Conservation (phyloP, 129 eudicot genomes). For the Solidago caesia region DNA sequence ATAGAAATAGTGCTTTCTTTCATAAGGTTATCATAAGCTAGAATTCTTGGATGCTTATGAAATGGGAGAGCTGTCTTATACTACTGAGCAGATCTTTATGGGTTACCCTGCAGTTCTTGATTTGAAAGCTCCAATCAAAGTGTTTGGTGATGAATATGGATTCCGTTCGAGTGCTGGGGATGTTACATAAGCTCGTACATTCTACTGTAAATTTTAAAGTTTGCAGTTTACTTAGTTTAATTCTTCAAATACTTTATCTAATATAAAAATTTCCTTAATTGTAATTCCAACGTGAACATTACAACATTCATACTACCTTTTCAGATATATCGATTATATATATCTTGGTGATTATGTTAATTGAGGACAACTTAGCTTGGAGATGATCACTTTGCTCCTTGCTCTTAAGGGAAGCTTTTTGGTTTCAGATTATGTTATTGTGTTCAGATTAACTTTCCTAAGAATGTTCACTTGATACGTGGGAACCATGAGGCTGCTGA, state of each 20-base stretch:
- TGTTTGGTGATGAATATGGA: constrained; percentile 99
- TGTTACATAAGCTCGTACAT: constrained; percentile 59
- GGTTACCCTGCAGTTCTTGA: constrained; percentile 94
- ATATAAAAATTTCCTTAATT: neutral
- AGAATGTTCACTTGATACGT: constrained; percentile 84
- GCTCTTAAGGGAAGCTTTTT: constrained; percentile 77
- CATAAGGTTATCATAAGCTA: no score
- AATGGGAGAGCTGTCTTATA: constrained; percentile 95
- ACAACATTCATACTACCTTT: constrained; percentile 23
- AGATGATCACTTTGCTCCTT: constrained; percentile 87
- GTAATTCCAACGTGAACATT: neutral
- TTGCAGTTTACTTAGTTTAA: neutral
- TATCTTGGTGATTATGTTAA: constrained; percentile 98
- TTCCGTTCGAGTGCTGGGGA: constrained; percentile 95
- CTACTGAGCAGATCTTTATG: constrained; percentile 95
- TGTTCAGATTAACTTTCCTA: constrained; percentile 84
- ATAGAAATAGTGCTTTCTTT: no score
- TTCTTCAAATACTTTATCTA: constrained; percentile 4
- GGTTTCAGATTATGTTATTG: neutral
- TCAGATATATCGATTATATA: constrained; percentile 90
- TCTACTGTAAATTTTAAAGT: neutral
- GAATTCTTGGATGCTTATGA: constrained; percentile 84
- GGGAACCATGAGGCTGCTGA: constrained; percentile 99
- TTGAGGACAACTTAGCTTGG: constrained; percentile 99
- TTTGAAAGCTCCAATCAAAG: constrained; percentile 85